Base-by-base conservation (phyloP, 306 rosid species). In the Carpinus viminea region DNA sequence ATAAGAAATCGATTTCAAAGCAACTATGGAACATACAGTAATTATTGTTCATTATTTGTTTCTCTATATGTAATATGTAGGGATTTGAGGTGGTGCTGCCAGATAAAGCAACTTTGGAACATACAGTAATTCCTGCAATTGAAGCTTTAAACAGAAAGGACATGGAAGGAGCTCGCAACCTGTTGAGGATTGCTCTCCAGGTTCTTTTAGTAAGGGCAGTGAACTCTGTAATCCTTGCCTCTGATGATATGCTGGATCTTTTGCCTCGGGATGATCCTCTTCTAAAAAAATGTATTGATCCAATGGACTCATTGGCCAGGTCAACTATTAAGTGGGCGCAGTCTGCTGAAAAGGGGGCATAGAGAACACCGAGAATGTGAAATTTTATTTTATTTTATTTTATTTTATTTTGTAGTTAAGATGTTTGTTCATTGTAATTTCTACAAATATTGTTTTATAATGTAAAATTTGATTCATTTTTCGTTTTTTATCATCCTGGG, bases 21-120 rank as follows among this genome's bases (percentile, higher is more conserved):
- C 26, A 24, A 24, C 26, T 24, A 24, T 24, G 26, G 26, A 24
- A 24, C 26, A 24, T 24, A 24, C 21, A 38, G 7, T 66, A 38
- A 38, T 10, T 8, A 8, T 8, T 3, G n/a, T 18, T 10, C 26
- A 13, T 28, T 15, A 12, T 13, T 12, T 61, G 13, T 61, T 13
- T 38, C 24, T 66, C 16, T 34, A 41, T 5, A 41, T 41, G 3
- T 11, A 9, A 45, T 59, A 16, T 43, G 80, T 74, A 87, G 90
- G 90, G 90, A 8, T 87, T 84, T 84, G 84, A 84, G 86, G 84
- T 81, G 41, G 86, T 84, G 72, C 65, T 84, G 61, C 86, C 83
- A 64, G 86, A 84, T 72, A 84, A 81, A 51, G 84, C 86, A 10
- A 87, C 84, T 7, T 74, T 79, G 84, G 90, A 87, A 69, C 83